A percentile compares a stretch with the other conserved stretches of the same genome.
Conservation (phyloP, 306 rosid genomes). For the Rubus parviflorus region DNA sequence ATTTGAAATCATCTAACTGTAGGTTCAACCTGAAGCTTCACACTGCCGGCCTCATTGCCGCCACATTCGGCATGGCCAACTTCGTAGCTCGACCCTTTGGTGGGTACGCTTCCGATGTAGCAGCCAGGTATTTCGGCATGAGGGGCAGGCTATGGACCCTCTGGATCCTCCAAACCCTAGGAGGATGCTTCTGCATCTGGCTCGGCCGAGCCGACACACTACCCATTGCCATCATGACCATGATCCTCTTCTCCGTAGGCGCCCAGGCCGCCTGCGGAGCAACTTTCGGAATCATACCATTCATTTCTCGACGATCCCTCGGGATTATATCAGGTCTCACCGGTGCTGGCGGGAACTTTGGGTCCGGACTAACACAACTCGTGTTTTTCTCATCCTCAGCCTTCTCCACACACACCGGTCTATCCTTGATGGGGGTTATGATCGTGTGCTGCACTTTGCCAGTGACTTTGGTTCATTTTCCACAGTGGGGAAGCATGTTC, state of each 20-base stretch:
- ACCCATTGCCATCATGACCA: slow-evolving; percentile 54
- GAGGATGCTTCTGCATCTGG: slow-evolving; percentile 86
- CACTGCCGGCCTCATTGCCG: slow-evolving; percentile 86
- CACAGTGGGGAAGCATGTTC: slow-evolving; percentile 96
- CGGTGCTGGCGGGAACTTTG: slow-evolving; percentile 90
- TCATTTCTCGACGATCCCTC: slow-evolving; percentile 74
- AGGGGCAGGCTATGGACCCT: slow-evolving; percentile 80
- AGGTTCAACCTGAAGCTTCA: slow-evolving; percentile 70
- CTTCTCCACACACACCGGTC: slow-evolving; percentile 54
- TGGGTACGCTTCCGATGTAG: slow-evolving; percentile 58
- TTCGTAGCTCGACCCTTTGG: slow-evolving; percentile 79
- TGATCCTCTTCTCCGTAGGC: slow-evolving; percentile 87
- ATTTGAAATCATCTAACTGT: neutral
- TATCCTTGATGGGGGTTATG: slow-evolving; percentile 75
- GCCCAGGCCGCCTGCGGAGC: slow-evolving; percentile 98
- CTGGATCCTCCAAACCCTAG: slow-evolving; percentile 75
- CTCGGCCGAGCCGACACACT: slow-evolving; percentile 72
- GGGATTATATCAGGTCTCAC: slow-evolving; percentile 78
- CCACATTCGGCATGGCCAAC: slow-evolving; percentile 93
- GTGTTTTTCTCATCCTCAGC: slow-evolving; percentile 59
- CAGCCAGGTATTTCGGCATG: slow-evolving; percentile 75
- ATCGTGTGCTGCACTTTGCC: slow-evolving; percentile 75
- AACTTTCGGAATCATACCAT: slow-evolving; percentile 78
- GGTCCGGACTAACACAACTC: slow-evolving; percentile 77
- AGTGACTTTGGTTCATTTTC: slow-evolving; percentile 69